phyloP scores from a whole-genome alignment of 2,329 filamentous ascomycete species.

The Mollisiaceae sp. region DNA sequence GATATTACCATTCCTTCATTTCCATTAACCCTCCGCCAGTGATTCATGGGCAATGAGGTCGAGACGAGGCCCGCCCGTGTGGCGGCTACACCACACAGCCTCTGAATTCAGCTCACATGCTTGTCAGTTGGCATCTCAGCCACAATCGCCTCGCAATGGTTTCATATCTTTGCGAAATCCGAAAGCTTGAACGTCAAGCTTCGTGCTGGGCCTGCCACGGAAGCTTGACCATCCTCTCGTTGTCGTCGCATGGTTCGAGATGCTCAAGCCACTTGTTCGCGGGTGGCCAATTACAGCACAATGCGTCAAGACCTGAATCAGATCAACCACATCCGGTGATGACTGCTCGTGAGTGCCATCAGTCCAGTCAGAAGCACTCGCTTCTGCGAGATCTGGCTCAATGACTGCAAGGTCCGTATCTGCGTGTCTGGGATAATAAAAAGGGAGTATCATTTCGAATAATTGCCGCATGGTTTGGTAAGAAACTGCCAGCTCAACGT shows the following conservation, averaged over 20 bases:
- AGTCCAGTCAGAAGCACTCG: background rate
- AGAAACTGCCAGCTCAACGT: background rate
- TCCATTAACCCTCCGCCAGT: background rate
- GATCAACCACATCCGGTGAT: constrained; percentile 3
- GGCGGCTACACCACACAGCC: constrained; percentile 13
- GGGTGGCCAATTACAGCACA: background rate
- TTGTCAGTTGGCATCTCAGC: constrained; percentile 23
- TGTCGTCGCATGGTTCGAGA: background rate
- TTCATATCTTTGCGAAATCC: constrained; percentile 10
- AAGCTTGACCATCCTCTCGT: constrained; percentile 2
- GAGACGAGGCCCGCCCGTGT: background rate
- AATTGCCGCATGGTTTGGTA: background rate
- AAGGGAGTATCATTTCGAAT: background rate
- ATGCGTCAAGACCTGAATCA: background rate
- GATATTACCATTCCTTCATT: background rate
- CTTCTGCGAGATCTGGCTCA: background rate
- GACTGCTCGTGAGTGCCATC: constrained; percentile 3
- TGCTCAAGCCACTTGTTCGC: constrained; percentile 1
- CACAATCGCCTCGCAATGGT: constrained; percentile 24
- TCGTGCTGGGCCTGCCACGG: background rate
- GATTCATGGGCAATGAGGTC: background rate
- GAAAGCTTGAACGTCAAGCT: constrained; percentile 19
- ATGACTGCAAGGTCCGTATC: background rate
- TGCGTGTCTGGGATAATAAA: background rate
- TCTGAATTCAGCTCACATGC: constrained; percentile 12